Base-by-base conservation (phyloP, 2,329 filamentous ascomycete species). In the Fusarium vanettenii region DNA sequence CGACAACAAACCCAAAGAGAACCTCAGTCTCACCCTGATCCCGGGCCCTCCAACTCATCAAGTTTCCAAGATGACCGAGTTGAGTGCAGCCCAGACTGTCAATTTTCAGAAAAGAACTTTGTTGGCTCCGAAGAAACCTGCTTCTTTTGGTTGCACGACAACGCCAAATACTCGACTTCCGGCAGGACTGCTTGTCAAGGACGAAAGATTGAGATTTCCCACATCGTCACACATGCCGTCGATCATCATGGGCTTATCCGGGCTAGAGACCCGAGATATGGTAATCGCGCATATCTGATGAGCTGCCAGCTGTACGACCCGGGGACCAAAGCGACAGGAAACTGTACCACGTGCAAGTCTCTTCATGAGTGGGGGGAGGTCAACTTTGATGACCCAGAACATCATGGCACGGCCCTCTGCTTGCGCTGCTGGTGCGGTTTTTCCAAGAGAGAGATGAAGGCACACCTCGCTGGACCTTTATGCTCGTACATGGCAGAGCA, bases 161-260 rank as follows among this genome's bases (percentile, higher is more conserved):
- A 73, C 6, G 41, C 33, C 14, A 33, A 52, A 43, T 68, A 75
- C 16, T 56, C 63, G 5, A 62, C 70, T 13, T 20, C 13, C 16
- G 69, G 64, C 25, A 75, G 72, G 31, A 55, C 48, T 50, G 72
- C 72, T n/a, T 75, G 72, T 48, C 60, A 29, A 45, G 60, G 63
- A 29, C 72, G 60, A 14, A 75, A 75, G 60, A 45, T 60, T 39
- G 76, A 76, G 59, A 66, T 77, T 22, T 74, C 74, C n/a, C 76
- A 78, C 41, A 74, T 77, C 11, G 48, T 78, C 33, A 60, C 76
- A 20, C 75, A 77, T 31, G 66, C 65, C 7, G 10, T 45, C n/a
- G 66, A 74, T n/a, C 76, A 78, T 27, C 76, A 78, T 48, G 76
- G 76, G 5, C 66, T 78, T 22, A 67, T 78, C 29, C 71, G 76